phyloP scores from a whole-genome alignment of 2,329 filamentous ascomycete species.

The Penicillium oxalicum region DNA sequence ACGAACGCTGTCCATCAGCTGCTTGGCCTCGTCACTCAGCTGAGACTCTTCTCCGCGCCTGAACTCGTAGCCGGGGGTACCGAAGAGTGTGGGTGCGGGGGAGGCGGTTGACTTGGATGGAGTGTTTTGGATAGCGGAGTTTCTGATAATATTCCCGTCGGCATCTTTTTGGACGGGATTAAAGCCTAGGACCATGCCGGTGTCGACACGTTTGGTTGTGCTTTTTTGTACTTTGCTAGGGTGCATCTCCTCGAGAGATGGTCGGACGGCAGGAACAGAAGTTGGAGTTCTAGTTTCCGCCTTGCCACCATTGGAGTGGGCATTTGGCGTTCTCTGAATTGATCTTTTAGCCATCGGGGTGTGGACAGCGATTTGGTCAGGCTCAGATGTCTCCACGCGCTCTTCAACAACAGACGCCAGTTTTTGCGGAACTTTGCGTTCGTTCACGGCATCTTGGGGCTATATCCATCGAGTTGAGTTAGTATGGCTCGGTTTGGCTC shows the following conservation, averaged over 20 bases:
- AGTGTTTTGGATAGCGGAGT: conserved; percentile 29
- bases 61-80: conserved; percentile 44
- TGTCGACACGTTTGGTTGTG: conserved; percentile 70
- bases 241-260: conserved; percentile 79
- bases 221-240: conserved; percentile 72
- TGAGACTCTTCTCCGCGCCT: conserved; percentile 42
- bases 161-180: conserved; percentile 57
- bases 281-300: conserved; percentile 31
- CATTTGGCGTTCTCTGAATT: conserved; percentile 24
- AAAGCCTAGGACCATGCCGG: conserved; percentile 76
- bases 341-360: conserved; percentile 22
- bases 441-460: conserved; percentile 19
- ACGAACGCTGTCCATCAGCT: conserved; percentile 61
- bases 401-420: conserved; percentile 43
- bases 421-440: conserved; percentile 22
- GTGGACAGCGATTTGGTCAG: conserved; percentile 23
- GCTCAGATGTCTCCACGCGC: conserved; percentile 39
- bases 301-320: conserved; percentile 20
- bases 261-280: conserved; percentile 61
- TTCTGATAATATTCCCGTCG: conserved; percentile 31
- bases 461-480: conserved; percentile 5
- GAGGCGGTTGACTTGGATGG: conserved; percentile 38
- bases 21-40: conserved; percentile 47
- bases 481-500: conserved; percentile 2
- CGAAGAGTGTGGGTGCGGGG: conserved; percentile 30